Evolutionary conservation across 129 eudicot genomes (phyloP), one percentile per base, ranked within the genome.

Genomic region (Flaveria brownii): DNA sequence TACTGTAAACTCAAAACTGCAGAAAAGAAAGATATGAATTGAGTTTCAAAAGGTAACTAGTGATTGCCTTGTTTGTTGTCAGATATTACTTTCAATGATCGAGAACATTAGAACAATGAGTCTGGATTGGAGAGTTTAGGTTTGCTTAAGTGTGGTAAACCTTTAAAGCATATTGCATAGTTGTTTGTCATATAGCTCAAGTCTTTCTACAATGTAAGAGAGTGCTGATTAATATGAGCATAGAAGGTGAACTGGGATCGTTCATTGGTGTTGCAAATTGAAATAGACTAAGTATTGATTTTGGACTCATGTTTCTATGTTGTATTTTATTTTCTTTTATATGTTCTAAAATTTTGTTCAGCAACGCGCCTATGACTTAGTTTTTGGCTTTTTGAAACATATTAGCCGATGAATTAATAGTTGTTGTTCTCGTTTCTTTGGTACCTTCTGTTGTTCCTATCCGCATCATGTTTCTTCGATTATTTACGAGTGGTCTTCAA

Each of bases 61-160:
- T 8, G 12, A 45, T 45, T 45, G 50, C 2, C 13, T 45, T 11
- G 2, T 45, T 45, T 45, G 12, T 45, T 45, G 50, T 45, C 2
- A 45, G 54, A 72, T 36, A 11, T 10, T 33, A 36, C 54, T 56
- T 55, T 54, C 9, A 33, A 72, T 30, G 18, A 54, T 33, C 18
- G 39, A 55, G 46, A 52, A 33, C 65, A 52, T 52, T 52, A 55
- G 46, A 52, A 54, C 66, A 52, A 72, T 54, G 76, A 72, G 2
- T 52, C 36, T 30, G 9, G 14, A 50, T 36, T 67, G 72, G 52
- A 18, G 28, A 43, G 52, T 9, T 67, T 6, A 67, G 46, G 14
- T 45, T 12, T 41, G 51, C 56, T 13, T 26, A 42, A 45, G 11
- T 45, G 12, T 45, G 61, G 45, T 23, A 46, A 70, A 70, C 61